Conservation (phyloP, 1,284 basidiomycete species). For the Kalmanozyma brasiliensis region DNA sequence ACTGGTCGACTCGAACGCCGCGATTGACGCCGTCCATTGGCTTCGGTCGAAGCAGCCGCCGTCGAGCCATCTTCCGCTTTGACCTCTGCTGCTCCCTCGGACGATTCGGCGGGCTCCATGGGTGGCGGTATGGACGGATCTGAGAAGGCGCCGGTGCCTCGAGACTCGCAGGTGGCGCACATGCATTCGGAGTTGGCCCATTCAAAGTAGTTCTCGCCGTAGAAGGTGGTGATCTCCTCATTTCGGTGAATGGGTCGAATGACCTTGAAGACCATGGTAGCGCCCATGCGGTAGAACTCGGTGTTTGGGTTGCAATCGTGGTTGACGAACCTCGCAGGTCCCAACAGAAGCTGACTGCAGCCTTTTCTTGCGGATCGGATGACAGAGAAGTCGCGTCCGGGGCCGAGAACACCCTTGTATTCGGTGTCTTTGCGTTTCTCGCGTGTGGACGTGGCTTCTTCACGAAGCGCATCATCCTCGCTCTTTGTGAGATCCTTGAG, state of each 20-base stretch:
- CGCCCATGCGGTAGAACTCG: conserved; percentile 84
- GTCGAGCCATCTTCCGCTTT: conserved; percentile 26
- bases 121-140: conserved; percentile 16
- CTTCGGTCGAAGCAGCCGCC: conserved; percentile 14
- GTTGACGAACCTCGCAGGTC: conserved; percentile 93
- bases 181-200: conserved; percentile 85
- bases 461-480: conserved; percentile 70
- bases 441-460: conserved; percentile 76
- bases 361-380: conserved; percentile 88
- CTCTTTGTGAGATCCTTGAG: conserved; percentile 66
- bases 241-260: conserved; percentile 81
- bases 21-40: conserved; percentile 39
- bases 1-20: conserved; percentile 30
- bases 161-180: conserved; percentile 86
- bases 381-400: conserved; percentile 84
- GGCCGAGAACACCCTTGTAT: conserved; percentile 73
- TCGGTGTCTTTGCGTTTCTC: conserved; percentile 48
- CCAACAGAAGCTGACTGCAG: conserved; percentile 89
- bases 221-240: conserved; percentile 79
- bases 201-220: conserved; percentile 76
- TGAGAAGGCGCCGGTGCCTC: conserved; percentile 73
- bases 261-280: conserved; percentile 87
- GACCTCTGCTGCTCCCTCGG: conserved; percentile 22
- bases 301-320: conserved; percentile 92
- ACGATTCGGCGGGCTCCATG: conserved; percentile 1